These are phyloP conservation scores for Hebeloma cylindrosporum DNA, from an alignment of 768 basidiomycete species.

Conservation along the genomic window DNA sequence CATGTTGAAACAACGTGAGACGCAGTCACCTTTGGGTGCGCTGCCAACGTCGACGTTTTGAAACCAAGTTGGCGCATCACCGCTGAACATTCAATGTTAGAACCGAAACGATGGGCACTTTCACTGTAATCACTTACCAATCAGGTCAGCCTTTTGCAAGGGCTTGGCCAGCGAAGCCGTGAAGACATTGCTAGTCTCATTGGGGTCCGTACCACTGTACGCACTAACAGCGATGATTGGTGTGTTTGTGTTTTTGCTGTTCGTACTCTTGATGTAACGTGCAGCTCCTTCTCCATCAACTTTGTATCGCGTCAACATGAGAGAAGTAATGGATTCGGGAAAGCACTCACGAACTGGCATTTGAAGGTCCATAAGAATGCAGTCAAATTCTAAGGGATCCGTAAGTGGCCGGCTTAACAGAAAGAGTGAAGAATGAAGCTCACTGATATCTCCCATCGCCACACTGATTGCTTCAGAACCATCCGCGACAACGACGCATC, in stretches of 20 bases:
- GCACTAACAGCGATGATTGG: slow-evolving; percentile 93
- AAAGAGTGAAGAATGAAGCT: slow-evolving; percentile 38
- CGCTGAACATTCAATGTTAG: slow-evolving; percentile 26
- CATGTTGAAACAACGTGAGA: slow-evolving; percentile 39
- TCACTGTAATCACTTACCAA: slow-evolving; percentile 41
- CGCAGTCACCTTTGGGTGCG: slow-evolving; percentile 53
- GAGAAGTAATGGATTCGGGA: not conserved
- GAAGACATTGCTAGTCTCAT: slow-evolving; percentile 67
- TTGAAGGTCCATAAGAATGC: slow-evolving; percentile 92
- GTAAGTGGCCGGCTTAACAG: slow-evolving; percentile 10
- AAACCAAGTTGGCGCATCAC: slow-evolving; percentile 88
- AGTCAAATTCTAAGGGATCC: slow-evolving; percentile 77
- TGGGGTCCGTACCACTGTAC: slow-evolving; percentile 71
- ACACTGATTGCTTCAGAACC: slow-evolving; percentile 97
- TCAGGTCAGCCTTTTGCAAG: slow-evolving; percentile 81
- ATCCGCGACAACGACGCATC: slow-evolving; percentile 93
- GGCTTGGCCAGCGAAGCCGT: slow-evolving; percentile 86
- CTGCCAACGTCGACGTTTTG: slow-evolving; percentile 71
- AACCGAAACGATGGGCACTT: not conserved
- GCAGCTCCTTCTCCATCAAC: slow-evolving; percentile 97
- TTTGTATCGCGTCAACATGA: slow-evolving; percentile 23
- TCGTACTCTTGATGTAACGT: slow-evolving; percentile 94
- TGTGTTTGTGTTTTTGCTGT: slow-evolving; percentile 90
- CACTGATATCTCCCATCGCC: slow-evolving; percentile 96
- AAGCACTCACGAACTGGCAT: slow-evolving; percentile 86